Evolutionary conservation across 2,329 filamentous ascomycete species (phyloP).

Genomic region (Tolypocladium guangdongense): DNA sequence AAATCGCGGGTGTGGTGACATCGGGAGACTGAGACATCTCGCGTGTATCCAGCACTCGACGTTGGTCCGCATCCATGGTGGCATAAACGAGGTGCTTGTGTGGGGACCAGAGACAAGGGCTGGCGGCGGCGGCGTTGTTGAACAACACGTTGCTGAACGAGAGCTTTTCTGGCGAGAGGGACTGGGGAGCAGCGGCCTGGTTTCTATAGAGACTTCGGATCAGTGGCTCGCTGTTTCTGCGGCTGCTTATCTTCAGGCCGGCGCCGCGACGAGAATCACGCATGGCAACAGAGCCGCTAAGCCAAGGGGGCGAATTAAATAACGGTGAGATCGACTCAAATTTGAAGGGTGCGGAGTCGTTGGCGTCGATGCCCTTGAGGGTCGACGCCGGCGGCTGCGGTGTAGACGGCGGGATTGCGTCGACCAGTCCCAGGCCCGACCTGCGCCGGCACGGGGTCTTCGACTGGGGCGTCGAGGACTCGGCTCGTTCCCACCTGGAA

Average conservation of each 20-base stretch:
- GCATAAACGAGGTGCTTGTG: background rate
- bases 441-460: slow-evolving; percentile 4
- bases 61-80: too few relatives aligned
- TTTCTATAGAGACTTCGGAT: slow-evolving; percentile 13
- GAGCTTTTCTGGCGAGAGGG: slow-evolving; percentile 18
- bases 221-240: slow-evolving; percentile 24
- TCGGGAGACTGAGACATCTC: background rate
- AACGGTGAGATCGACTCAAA: slow-evolving; percentile 17
- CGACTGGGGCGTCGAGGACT: slow-evolving; percentile 12
- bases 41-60: background rate
- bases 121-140: background rate
- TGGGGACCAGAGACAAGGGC: background rate
- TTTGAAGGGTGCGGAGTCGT: slow-evolving; percentile 10
- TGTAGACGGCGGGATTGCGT: slow-evolving; percentile 8
- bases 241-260: slow-evolving; percentile 11
- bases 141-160: background rate
- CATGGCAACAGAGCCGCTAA: slow-evolving; percentile 10
- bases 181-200: slow-evolving; percentile 13
- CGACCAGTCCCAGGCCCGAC: slow-evolving; percentile 10
- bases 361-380: background rate
- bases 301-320: slow-evolving; percentile 16
- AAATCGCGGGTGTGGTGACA: slow-evolving; percentile 7
- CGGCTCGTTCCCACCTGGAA: slow-evolving; percentile 11
- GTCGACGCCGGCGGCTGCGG: slow-evolving; percentile 7
- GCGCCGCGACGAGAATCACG: slow-evolving; percentile 11